These are phyloP conservation scores for Aspergillus hiratsukae DNA, from an alignment of 2,329 filamentous ascomycete species.

Conservation along the genomic window DNA sequence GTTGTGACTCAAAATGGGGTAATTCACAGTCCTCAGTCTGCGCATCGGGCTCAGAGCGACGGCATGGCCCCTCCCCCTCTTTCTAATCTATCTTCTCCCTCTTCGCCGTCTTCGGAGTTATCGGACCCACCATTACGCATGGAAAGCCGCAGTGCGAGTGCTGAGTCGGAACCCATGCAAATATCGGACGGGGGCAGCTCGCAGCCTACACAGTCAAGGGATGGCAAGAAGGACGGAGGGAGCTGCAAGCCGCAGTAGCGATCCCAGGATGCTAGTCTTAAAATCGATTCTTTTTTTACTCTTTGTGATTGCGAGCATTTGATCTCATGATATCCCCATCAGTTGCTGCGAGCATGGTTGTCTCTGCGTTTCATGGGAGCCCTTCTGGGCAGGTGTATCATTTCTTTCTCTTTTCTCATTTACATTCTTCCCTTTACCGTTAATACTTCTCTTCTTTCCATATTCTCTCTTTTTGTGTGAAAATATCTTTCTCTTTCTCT, in stretches of 20 bases:
- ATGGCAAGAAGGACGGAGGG: background rate
- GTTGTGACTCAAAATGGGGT: background rate
- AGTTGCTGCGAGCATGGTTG: background rate
- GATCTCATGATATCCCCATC: background rate
- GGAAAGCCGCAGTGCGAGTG: background rate
- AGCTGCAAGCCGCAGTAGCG: background rate
- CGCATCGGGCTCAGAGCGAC: background rate
- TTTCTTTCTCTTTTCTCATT: background rate
- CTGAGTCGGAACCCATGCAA: background rate
- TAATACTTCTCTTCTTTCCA: background rate
- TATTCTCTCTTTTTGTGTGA: background rate
- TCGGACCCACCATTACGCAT: background rate
- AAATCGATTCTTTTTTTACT: background rate
- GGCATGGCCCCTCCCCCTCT: background rate
- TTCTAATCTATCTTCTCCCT: background rate
- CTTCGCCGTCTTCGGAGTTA: background rate
- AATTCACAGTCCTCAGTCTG: background rate
- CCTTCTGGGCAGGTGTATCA: background rate
- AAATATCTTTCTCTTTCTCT: background rate
- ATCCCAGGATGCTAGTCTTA: background rate
- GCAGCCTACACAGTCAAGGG: background rate
- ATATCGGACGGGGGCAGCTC: background rate
- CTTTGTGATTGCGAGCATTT: background rate
- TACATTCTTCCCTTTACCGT: background rate
- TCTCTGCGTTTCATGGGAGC: background rate